These are phyloP conservation scores for Gloeopeniophorella convolvens DNA, from an alignment of 768 basidiomycete species.

Conservation along the genomic window DNA sequence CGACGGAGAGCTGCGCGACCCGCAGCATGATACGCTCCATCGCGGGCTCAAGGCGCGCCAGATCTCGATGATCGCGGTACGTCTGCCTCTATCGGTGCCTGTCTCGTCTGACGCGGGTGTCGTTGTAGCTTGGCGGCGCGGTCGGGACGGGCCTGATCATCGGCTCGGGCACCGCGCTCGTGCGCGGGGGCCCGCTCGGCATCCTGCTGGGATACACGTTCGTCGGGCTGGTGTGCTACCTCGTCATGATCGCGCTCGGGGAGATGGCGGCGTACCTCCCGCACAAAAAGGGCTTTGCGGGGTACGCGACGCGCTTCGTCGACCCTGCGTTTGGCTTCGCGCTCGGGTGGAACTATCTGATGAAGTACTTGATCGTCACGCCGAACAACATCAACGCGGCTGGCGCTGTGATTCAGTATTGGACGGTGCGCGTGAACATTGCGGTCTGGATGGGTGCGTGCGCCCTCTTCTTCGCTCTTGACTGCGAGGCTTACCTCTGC, in stretches of 20 bases:
- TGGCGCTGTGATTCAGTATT: conserved; percentile 36
- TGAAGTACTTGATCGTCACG: conserved; percentile 51
- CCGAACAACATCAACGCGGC: conserved; percentile 62
- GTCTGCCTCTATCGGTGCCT: conserved; percentile 2
- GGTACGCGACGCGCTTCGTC: conserved; percentile 58
- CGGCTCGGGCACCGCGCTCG: conserved; percentile 50
- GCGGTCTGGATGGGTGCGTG: conserved; percentile 53
- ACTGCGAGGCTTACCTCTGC: conserved; percentile 1
- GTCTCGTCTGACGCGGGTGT: background rate
- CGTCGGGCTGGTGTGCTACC: conserved; percentile 50
- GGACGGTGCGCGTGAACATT: conserved; percentile 33
- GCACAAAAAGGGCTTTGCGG: conserved; percentile 52
- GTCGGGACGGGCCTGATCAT: conserved; percentile 31
- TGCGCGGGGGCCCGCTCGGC: conserved; percentile 49
- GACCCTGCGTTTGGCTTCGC: conserved; percentile 67
- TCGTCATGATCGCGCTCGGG: conserved; percentile 48
- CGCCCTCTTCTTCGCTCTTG: background rate
- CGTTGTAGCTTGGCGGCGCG: conserved; percentile 29
- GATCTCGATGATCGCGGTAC: conserved; percentile 36
- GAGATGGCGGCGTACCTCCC: conserved; percentile 39
- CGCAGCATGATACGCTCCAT: conserved; percentile 27
- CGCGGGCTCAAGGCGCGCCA: conserved; percentile 30
- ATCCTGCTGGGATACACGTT: conserved; percentile 36
- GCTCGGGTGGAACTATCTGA: conserved; percentile 52
- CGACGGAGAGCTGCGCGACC: background rate